These are phyloP conservation scores for Marasmius fiardii DNA, from an alignment of 1,284 basidiomycete species.

Conservation along the genomic window DNA sequence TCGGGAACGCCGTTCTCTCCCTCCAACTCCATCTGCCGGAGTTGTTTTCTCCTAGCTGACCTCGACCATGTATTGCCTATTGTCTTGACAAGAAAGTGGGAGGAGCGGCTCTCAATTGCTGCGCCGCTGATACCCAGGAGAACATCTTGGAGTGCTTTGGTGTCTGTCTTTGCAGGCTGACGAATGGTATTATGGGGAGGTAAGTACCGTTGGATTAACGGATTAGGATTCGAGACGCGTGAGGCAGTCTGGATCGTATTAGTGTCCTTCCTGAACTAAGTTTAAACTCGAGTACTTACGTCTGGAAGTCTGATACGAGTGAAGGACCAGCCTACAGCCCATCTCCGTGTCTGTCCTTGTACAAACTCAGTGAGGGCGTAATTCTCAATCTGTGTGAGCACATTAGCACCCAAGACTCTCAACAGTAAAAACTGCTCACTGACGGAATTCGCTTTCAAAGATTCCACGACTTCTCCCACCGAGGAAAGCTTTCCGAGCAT, in stretches of 20 bases:
- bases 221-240: slow-evolving; percentile 43
- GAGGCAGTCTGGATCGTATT: slow-evolving; percentile 38
- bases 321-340: slow-evolving; percentile 89
- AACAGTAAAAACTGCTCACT: slow-evolving; percentile 14
- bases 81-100: background rate
- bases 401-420: background rate
- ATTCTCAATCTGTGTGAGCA: slow-evolving; percentile 62
- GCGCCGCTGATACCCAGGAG: slow-evolving; percentile 34
- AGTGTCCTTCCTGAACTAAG: slow-evolving; percentile 11
- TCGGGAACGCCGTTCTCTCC: slow-evolving; percentile 1
- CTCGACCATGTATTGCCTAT: background rate
- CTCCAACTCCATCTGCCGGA: slow-evolving; percentile 9
- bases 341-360: slow-evolving; percentile 85
- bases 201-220: slow-evolving; percentile 43
- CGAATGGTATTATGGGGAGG: slow-evolving; percentile 53
- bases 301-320: slow-evolving; percentile 64
- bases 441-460: slow-evolving; percentile 54
- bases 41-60: slow-evolving; percentile 15
- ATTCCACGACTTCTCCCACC: slow-evolving; percentile 55
- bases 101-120: background rate
- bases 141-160: slow-evolving; percentile 22
- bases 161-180: slow-evolving; percentile 27
- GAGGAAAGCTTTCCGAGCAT: slow-evolving; percentile 88
- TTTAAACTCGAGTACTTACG: slow-evolving; percentile 42
- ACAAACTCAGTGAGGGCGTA: slow-evolving; percentile 82